Evolutionary conservation across 169 alveolate genomes (phyloP).

Genomic region (Cryptosporidium baileyi): DNA sequence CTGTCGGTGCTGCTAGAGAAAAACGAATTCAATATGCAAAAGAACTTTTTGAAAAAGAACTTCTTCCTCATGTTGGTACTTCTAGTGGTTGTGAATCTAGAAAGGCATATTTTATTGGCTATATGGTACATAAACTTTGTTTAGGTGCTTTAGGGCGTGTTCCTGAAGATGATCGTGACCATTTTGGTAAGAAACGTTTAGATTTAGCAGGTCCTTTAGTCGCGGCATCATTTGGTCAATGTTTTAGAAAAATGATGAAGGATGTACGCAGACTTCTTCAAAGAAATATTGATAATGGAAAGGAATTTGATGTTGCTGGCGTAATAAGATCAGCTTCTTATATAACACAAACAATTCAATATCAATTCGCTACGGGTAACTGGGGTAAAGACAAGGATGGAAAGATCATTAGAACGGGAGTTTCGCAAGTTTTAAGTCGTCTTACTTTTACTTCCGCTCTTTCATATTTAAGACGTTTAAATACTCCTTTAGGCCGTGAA

Average conservation of each 20-base stretch:
- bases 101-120: conserved; percentile 98
- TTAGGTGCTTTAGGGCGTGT: conserved; percentile 96
- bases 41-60: conserved; percentile 93
- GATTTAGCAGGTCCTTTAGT: conserved; percentile 99
- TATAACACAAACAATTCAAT: conserved; percentile 90
- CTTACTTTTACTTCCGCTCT: conserved; percentile 97
- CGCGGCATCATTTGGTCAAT: conserved; percentile 95
- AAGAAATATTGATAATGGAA: conserved; percentile 89
- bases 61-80: conserved; percentile 98
- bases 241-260: conserved; percentile 92
- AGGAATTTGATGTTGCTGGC: conserved; percentile 90
- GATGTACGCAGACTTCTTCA: conserved; percentile 91
- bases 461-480: conserved; percentile 98
- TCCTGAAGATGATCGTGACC: conserved; percentile 99
- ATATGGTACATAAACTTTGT: conserved; percentile 96
- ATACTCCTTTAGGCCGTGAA: conserved; percentile 98
- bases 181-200: conserved; percentile 99
- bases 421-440: conserved; percentile 94
- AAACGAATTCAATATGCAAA: conserved; percentile 93
- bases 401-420: conserved; percentile 97
- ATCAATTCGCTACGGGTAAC: conserved; percentile 94
- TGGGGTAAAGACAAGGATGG: conserved; percentile 99
- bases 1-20: conserved; percentile 91
- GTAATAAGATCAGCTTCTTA: conserved; percentile 87
- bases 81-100: conserved; percentile 90